These are phyloP conservation scores for Diaporthe capsici DNA, from an alignment of 2,329 filamentous ascomycete species.

Conservation along the genomic window DNA sequence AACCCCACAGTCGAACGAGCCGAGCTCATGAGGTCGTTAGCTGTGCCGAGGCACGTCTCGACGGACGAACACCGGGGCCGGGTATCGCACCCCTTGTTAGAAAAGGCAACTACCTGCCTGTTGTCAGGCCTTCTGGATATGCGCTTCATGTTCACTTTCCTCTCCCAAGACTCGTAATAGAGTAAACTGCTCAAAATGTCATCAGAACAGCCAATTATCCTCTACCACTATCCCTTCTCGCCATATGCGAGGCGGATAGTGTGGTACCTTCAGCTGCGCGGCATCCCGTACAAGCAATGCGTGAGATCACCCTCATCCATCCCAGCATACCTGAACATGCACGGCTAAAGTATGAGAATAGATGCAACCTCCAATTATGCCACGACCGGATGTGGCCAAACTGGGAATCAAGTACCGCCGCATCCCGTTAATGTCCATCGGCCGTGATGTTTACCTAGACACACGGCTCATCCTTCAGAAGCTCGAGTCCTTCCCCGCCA, in stretches of 20 bases:
- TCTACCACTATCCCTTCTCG: constrained; percentile 77
- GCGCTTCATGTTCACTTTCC: neutral
- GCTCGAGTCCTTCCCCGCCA: constrained; percentile 70
- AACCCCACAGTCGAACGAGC: constrained; percentile 3
- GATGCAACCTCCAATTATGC: constrained; percentile 76
- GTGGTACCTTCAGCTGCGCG: constrained; percentile 78
- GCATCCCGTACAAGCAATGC: constrained; percentile 77
- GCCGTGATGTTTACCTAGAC: constrained; percentile 78
- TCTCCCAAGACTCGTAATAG: too few species aligned
- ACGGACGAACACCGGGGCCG: neutral
- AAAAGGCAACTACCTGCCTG: neutral
- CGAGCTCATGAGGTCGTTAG: neutral
- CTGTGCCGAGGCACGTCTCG: constrained; percentile 36
- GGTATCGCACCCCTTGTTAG: neutral
- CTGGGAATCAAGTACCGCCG: constrained; percentile 78
- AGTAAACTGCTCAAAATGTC: constrained; percentile 31
- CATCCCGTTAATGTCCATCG: constrained; percentile 77
- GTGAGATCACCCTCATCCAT: constrained; percentile 58
- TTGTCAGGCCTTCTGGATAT: neutral
- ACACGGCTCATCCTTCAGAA: constrained; percentile 77
- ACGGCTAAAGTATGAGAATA: constrained; percentile 47
- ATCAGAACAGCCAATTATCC: constrained; percentile 59
- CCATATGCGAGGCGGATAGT: constrained; percentile 74
- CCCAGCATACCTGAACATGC: neutral
- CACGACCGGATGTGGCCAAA: constrained; percentile 73